These are phyloP conservation scores for Acephala macrosclerotiorum DNA, from an alignment of 2,329 filamentous ascomycete species.

Conservation along the genomic window DNA sequence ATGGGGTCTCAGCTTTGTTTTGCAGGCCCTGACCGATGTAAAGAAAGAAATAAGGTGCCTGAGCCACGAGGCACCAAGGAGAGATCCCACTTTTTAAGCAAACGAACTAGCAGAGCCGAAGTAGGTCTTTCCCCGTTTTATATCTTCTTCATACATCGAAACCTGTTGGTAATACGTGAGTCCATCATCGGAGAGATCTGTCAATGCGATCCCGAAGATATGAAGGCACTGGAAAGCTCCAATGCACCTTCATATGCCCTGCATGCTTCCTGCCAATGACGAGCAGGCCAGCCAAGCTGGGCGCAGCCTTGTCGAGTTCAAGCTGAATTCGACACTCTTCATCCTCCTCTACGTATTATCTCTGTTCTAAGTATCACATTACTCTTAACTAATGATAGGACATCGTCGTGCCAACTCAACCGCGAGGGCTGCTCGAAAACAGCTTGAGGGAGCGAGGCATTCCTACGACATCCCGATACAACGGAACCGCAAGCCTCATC, in stretches of 20 bases:
- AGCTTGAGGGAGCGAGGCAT: neutral
- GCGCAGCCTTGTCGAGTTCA: neutral
- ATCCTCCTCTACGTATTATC: neutral
- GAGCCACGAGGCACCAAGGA: too few species aligned
- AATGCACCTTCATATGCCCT: neutral
- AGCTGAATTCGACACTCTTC: neutral
- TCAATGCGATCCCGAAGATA: neutral
- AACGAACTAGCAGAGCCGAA: too few species aligned
- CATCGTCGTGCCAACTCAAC: neutral
- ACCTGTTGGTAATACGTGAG: neutral
- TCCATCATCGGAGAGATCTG: neutral
- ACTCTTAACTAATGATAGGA: neutral
- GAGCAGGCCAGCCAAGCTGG: neutral
- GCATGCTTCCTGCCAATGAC: neutral
- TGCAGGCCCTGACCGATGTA: too few species aligned
- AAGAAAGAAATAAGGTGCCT: too few species aligned
- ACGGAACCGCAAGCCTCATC: neutral
- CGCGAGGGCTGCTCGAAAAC: neutral
- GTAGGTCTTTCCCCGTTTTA: too few species aligned
- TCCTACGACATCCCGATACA: neutral
- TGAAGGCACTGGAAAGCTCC: neutral
- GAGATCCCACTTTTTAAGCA: too few species aligned
- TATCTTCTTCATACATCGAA: neutral
- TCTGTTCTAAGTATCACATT: neutral
- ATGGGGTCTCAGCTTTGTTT: too few species aligned